phyloP scores from a whole-genome alignment of 108 stramenopile species.

The Cyclostephanos tholiformis region DNA sequence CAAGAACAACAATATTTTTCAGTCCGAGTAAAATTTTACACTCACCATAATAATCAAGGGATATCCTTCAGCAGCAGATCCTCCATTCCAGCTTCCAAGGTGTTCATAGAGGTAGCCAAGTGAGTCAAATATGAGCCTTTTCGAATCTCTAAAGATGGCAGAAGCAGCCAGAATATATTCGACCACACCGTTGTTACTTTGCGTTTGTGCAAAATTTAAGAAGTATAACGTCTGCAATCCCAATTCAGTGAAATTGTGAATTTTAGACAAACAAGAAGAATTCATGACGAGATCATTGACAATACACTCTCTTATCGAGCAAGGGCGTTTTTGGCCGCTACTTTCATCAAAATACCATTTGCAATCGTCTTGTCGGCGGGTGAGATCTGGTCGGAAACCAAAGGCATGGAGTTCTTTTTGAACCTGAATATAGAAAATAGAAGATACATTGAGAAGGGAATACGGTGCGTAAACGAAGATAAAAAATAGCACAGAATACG shows the following conservation, averaged over 20 bases:
- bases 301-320: conserved; percentile 61
- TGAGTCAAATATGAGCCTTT: conserved; percentile 44
- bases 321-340: conserved; percentile 30
- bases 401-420: conserved; percentile 68
- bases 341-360: conserved; percentile 43
- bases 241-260: conserved; percentile 53
- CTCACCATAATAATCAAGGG: conserved; percentile 12
- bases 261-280: conserved; percentile 13
- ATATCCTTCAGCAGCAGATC: conserved; percentile 2
- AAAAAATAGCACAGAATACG: neutral
- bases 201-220: conserved; percentile 29
- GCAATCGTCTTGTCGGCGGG: conserved; percentile 49
- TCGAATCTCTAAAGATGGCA: conserved; percentile 43
- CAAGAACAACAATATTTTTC: neutral
- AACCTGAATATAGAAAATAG: conserved; percentile 38
- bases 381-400: conserved; percentile 85
- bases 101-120: conserved; percentile 51
- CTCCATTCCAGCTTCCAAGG: conserved; percentile 57
- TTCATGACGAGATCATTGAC: conserved; percentile 63
- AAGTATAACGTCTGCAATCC: conserved; percentile 47
- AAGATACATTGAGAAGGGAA: conserved; percentile 12
- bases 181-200: conserved; percentile 49
- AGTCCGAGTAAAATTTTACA: neutral
- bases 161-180: conserved; percentile 69
- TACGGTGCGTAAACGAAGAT: neutral